Conservation (phyloP, 2,329 filamentous ascomycete species). For the Epicoccum sorghinum region DNA sequence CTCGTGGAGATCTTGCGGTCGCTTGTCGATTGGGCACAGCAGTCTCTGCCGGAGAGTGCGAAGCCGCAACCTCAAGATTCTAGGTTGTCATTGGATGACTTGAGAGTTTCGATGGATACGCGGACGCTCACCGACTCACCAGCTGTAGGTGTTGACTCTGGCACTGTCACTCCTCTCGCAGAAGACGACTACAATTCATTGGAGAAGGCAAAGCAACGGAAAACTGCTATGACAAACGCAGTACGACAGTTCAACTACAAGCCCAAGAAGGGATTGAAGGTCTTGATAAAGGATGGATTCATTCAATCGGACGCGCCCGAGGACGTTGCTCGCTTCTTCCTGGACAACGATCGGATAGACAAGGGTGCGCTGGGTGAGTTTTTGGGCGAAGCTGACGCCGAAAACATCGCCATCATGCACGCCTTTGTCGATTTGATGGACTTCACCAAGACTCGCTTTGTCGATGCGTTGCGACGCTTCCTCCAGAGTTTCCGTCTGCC, state of each 20-base stretch:
- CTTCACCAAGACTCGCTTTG: constrained; percentile 88
- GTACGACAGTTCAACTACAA: constrained; percentile 97
- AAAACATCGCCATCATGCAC: constrained; percentile 98
- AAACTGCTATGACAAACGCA: constrained; percentile 88
- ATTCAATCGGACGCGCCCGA: constrained; percentile 78
- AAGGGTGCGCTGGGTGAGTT: constrained; percentile 94
- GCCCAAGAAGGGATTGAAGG: constrained; percentile 89
- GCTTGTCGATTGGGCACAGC: constrained; percentile 89
- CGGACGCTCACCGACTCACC: constrained; percentile 66
- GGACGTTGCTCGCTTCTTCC: constrained; percentile 83
- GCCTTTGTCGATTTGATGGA: constrained; percentile 97
- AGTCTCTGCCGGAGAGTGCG: constrained; percentile 59
- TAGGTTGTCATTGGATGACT: constrained; percentile 62
- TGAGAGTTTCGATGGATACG: constrained; percentile 79
- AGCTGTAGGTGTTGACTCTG: constrained; percentile 59
- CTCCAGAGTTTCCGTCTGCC: constrained; percentile 93
- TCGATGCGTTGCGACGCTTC: constrained; percentile 89
- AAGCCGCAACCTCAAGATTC: constrained; percentile 53
- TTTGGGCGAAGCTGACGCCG: constrained; percentile 88
- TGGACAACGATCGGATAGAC: constrained; percentile 82
- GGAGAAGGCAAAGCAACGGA: constrained; percentile 93
- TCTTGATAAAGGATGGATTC: constrained; percentile 82
- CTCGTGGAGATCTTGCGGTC: constrained; percentile 88
- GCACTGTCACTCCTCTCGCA: constrained; percentile 50
- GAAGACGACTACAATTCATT: constrained; percentile 93